Evolutionary conservation across 2,329 filamentous ascomycete species (phyloP), one percentile per base, ranked within the genome.

Genomic region (Paraphaeosphaeria sporulosa): DNA sequence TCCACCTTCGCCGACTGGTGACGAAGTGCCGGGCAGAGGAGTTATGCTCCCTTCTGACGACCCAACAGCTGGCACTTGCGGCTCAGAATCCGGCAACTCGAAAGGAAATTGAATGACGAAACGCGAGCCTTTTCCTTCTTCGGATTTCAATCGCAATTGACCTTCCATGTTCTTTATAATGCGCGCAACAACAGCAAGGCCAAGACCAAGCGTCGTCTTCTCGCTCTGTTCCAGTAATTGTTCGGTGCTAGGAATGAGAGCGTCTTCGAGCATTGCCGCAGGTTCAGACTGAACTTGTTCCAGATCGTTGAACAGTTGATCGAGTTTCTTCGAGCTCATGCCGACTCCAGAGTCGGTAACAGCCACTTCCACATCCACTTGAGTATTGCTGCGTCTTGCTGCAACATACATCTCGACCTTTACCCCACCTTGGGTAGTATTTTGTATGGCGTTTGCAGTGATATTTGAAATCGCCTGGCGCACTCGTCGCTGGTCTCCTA

Each of bases 101-200:
- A 97, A 95, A 0, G 90, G 90, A 32, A 97, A 80, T 64, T 92
- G 87, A 25, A 97, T 87, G 21, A 93, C 88, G 64, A 97, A 96
- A 55, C 91, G 85, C 19, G 93, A 94, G 0, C 94, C 93, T 68
- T 90, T 91, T 1, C 90, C 90, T 72, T 90, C 86, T 69, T 95
- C 92, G 0, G 93, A 96, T 70, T 93, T 94, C 1, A 97, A 80
- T 1, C 92, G 87, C 32, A 97, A 78, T 70, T 96, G 93, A 0
- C 93, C 94, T 60, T 94, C 90, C 91, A 96, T 95, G 71, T 93
- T 96, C n/a, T 89, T 87, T 34, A 97, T 84, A 38, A 93, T 92
- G 40, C 93, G 87, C 17, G 92, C 91, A n/a, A 96, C 93, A 13
- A 96, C 84, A 0, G 93, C 93, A n/a, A 97, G 83, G 0, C 93